A percentile compares a stretch with the other conserved stretches of the same genome.
These are phyloP conservation scores for Vanrija sp. DNA, from an alignment of 1,284 basidiomycete species.

Conservation along the genomic window DNA sequence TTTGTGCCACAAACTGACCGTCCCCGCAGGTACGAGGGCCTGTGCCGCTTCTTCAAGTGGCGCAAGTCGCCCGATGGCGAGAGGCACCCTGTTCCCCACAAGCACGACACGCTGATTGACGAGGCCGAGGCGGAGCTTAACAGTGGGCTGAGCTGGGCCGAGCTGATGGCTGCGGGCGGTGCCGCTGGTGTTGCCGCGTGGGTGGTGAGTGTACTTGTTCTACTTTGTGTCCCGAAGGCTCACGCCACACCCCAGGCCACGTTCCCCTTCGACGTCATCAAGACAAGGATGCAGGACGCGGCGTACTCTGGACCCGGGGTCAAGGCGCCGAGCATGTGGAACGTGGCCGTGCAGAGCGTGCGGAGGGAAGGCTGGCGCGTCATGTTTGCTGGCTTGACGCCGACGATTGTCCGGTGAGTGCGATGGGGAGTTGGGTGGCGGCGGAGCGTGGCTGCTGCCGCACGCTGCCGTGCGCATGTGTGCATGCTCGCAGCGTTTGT, in stretches of 20 bases:
- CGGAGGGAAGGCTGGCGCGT: constrained; percentile 61
- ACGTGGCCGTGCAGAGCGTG: constrained; percentile 55
- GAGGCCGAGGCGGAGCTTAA: constrained; percentile 54
- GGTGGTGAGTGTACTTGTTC: constrained; percentile 35
- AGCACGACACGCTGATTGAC: constrained; percentile 46
- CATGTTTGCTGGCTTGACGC: constrained; percentile 69
- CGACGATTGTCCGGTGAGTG: constrained; percentile 70
- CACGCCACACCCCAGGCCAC: constrained; percentile 51
- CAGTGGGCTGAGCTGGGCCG: constrained; percentile 56
- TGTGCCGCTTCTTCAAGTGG: constrained; percentile 58
- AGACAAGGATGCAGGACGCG: constrained; percentile 73
- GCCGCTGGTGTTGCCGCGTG: constrained; percentile 60
- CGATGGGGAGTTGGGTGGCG: not conserved
- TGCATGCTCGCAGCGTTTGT: not conserved
- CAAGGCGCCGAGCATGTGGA: constrained; percentile 15
- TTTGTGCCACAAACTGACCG: not conserved
- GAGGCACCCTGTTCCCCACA: constrained; percentile 5
- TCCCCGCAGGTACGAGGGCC: constrained; percentile 61
- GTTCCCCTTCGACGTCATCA: constrained; percentile 79
- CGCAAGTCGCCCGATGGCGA: constrained; percentile 12
- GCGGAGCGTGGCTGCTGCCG: too few relatives aligned
- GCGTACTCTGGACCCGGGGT: constrained; percentile 50
- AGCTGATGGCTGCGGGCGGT: constrained; percentile 69
- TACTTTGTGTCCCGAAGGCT: not conserved
- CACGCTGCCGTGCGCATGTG: too few relatives aligned